Evolutionary conservation across 116 monocot genomes (phyloP).

Genomic region (Posidonia oceanica): DNA sequence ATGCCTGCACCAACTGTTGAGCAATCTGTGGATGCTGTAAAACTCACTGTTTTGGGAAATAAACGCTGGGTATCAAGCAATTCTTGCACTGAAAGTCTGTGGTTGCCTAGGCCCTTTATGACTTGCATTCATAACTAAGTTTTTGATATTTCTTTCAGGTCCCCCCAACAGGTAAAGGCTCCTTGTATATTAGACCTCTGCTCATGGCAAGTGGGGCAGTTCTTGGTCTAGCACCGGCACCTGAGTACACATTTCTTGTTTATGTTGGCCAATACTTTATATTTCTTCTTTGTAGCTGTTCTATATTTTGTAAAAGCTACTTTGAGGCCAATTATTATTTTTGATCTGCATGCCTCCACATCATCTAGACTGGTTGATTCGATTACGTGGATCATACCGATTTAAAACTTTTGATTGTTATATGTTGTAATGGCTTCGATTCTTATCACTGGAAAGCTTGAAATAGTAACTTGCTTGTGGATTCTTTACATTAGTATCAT

Average conservation of each 20-base stretch:
- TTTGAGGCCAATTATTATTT: no score
- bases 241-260: slow-evolving; percentile 86
- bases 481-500: no score
- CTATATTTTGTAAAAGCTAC: no score
- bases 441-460: no score
- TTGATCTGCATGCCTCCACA: no score
- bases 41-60: slow-evolving; percentile 70
- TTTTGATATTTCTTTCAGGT: slow-evolving; percentile 34
- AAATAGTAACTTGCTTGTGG: no score
- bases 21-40: slow-evolving; percentile 89
- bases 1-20: slow-evolving; percentile 82
- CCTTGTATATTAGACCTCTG: slow-evolving; percentile 83
- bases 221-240: slow-evolving; percentile 87
- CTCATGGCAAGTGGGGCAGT: slow-evolving; percentile 85
- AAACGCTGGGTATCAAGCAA: slow-evolving; percentile 55
- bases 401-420: no score
- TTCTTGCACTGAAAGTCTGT: background rate
- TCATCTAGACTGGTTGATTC: no score
- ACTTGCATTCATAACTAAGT: background rate
- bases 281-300: background rate
- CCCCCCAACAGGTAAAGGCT: slow-evolving; percentile 85
- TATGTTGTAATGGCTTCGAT: no score
- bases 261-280: slow-evolving; percentile 29
- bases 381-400: no score
- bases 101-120: background rate